These are phyloP conservation scores for Pseudohalonectria lignicola DNA, from an alignment of 2,329 filamentous ascomycete genomes.

Conservation along the genomic window DNA sequence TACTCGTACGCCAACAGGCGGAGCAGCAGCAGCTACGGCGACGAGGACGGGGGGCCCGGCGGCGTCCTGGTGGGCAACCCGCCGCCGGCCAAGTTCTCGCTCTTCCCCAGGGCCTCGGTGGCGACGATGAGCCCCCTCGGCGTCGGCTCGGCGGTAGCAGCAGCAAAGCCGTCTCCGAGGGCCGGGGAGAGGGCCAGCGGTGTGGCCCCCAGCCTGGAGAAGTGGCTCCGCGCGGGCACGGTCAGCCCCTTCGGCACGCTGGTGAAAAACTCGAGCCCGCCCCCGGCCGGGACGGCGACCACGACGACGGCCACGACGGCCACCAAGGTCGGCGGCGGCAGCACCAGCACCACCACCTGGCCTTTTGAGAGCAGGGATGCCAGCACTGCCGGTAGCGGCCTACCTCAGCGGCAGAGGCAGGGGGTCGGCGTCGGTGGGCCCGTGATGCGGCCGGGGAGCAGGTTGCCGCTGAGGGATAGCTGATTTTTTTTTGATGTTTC, in stretches of 20 bases:
- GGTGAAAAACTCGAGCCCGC: constrained; percentile 5
- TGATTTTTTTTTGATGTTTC: too few species aligned
- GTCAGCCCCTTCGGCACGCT: constrained; percentile 23
- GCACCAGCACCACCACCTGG: neutral
- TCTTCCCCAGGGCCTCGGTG: constrained; percentile 12
- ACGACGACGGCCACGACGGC: too few species aligned
- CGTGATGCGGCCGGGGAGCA: constrained; percentile 1
- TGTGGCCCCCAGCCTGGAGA: constrained; percentile 15
- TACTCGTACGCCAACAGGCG: neutral
- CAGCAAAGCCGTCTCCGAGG: neutral
- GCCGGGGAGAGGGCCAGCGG: neutral
- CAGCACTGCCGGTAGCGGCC: neutral
- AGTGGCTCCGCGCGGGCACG: constrained; percentile 19
- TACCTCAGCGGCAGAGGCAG: neutral
- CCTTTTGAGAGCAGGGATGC: neutral
- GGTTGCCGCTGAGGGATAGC: neutral
- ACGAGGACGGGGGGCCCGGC: neutral
- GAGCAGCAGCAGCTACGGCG: constrained; percentile 1
- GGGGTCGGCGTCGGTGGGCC: neutral
- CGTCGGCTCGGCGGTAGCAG: neutral
- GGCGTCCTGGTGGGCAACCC: constrained; percentile 5
- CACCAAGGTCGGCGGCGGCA: neutral
- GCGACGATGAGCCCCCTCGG: neutral
- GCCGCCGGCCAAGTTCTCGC: constrained; percentile 9
- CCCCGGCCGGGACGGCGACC: neutral